A percentile compares a stretch with the other conserved stretches of the same genome.
These are phyloP conservation scores for Metschnikowia drakensbergensis DNA, from an alignment of 805 yeast species.

Conservation along the genomic window DNA sequence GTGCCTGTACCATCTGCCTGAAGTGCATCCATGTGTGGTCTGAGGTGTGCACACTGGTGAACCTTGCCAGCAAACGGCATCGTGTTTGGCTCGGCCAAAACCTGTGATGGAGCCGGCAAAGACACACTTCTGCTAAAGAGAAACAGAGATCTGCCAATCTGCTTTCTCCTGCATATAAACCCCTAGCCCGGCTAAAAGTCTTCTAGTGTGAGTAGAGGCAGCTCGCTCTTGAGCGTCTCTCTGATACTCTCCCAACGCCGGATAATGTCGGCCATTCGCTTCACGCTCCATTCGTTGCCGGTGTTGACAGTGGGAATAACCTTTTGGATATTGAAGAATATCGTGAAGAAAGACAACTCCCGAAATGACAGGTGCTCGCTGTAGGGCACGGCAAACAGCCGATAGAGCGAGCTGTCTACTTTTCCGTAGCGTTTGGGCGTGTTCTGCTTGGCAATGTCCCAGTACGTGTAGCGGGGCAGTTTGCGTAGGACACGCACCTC, in stretches of 20 bases:
- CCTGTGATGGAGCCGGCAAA: no score
- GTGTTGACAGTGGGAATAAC: constrained; percentile 79
- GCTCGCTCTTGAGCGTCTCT: neutral
- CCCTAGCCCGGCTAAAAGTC: constrained; percentile 11
- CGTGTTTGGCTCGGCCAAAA: no score
- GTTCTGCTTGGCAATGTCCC: constrained; percentile 31
- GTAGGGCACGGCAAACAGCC: constrained; percentile 71
- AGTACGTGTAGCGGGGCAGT: constrained; percentile 21
- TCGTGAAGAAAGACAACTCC: constrained; percentile 68
- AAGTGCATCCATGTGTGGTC: no score
- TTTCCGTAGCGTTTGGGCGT: constrained; percentile 15
- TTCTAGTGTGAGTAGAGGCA: constrained; percentile 14
- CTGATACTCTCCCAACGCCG: constrained; percentile 25
- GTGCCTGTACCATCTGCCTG: no score
- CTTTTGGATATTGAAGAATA: constrained; percentile 44
- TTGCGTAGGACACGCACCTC: constrained; percentile 14
- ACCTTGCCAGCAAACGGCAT: no score
- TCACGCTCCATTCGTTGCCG: constrained; percentile 22
- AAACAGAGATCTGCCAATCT: neutral
- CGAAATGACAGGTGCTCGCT: constrained; percentile 91
- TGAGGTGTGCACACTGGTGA: no score
- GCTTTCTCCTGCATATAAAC: neutral
- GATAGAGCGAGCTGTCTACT: constrained; percentile 27
- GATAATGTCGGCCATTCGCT: constrained; percentile 32
- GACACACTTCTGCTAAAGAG: no score